Evolutionary conservation across 2,329 filamentous ascomycete genomes (phyloP), one percentile per base, ranked within the genome.

Genomic region (Teratosphaeriaceae sp.): DNA sequence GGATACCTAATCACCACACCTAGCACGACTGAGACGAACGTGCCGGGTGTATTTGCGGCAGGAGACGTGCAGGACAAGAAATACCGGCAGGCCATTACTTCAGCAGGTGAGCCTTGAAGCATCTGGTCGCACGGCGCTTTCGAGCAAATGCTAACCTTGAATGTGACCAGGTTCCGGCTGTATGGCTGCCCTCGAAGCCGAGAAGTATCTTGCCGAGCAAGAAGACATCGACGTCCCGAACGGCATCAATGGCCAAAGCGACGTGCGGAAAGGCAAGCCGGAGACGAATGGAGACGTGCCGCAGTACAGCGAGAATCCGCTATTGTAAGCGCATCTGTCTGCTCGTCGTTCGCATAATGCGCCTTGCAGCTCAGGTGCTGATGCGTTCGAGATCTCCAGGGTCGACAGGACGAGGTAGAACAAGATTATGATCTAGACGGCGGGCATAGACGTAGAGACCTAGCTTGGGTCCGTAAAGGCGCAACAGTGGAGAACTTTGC

Each of bases 21-120:
- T 3, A 92, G 92, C 44, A 90, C 88, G 35, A 88, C 88, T 46
- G 75, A 84, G 61, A 98, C 92, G 37, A 95, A 80, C 67, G 68
- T 96, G 5, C 80, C 88, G 62, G 92, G 92, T 65, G 88, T 98
- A 16, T 98, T 96, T 63, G 92, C 92, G 27, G 92, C 90, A 8
- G 92, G 92, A 51, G 92, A 98, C 64, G 94, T 98, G 8, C 92
- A 98, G 73, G 94, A 98, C 66, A 98, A 97, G 82, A 81, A 84
- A 63, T 98, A 98, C 68, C 80, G 92, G 64, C 92, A 98, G 73
- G 92, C 92, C 36, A 94, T 98, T 54, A 98, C 92, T 52, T 96
- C 89, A 70, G 92, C 92, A 57, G 90, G 88, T 88, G 73, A 63
- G 82, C 12, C 15, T 6, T 3, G 24, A 27, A 8, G 8, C 24